Evolutionary conservation across 179 eudicot species (phyloP), one percentile per base, ranked within the genome.

Genomic region (Silene coronaria): DNA sequence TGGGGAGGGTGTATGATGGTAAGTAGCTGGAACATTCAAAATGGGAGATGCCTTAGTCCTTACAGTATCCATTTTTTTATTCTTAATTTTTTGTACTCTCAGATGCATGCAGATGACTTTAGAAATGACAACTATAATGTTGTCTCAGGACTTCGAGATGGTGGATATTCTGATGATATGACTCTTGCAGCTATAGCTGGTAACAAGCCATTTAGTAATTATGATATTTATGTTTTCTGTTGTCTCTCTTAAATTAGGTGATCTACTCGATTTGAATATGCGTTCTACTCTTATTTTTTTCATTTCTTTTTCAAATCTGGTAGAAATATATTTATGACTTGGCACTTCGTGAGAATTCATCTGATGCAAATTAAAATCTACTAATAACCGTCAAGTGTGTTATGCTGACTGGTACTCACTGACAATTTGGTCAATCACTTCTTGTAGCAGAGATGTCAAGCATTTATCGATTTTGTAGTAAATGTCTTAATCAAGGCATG

Each of bases 1-100:
- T 95, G 99, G 97, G 97, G 99, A 82, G 97, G 99, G 30, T 95
- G 97, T 89, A 92, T 95, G 99, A 95, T 95, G 99, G 97, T 86
- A 83, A 88, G 89, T 80, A 60, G 59, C 76, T 61, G 48, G 14
- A 77, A 74, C 71, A 46, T 63, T 62, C 48, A 14, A n/a, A n/a
- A 23, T 34, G 14, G n/a, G n/a, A 38, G 65, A 34, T 64, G 28
- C 72, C 45, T 9, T n/a, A n/a, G n/a, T n/a, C n/a, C n/a, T n/a
- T 27, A 61, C 63, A 59, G 32, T 75, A 46, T 76, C 36, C 57
- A 16, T 17, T 51, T 51, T 65, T 21, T 72, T 76, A 32, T 57
- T 61, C 73, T 58, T 76, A 67, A 69, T 79, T 67, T 73, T 8
- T 30, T 69, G 8, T 63, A n/a, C 27, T 78, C 65, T 70, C 87